A percentile compares a stretch with the other conserved stretches of the same genome.
Conservation (phyloP, 108 stramenopile species). For the Nannochloropsis salina region DNA sequence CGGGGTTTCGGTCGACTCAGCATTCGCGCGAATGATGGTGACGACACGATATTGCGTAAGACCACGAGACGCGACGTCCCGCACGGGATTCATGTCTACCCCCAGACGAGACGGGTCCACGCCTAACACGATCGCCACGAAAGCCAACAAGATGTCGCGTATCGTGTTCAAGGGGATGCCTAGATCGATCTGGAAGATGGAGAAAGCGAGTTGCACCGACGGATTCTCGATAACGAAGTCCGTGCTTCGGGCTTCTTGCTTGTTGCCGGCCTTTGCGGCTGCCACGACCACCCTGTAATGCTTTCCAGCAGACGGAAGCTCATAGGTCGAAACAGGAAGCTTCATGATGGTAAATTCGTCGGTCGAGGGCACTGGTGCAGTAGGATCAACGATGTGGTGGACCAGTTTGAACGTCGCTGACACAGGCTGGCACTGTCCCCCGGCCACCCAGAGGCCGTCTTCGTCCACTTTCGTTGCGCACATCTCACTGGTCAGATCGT, state of each 20-base stretch:
- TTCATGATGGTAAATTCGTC: background rate
- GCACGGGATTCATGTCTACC: too few relatives aligned
- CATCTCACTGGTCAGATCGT: slow-evolving; percentile 7
- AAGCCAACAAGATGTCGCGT: too few relatives aligned
- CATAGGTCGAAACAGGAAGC: background rate
- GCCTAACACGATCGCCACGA: too few relatives aligned
- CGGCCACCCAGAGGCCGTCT: background rate
- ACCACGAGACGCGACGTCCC: too few relatives aligned
- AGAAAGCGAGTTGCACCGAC: too few relatives aligned
- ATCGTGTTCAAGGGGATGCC: too few relatives aligned
- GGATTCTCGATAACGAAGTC: background rate
- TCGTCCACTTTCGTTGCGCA: slow-evolving; percentile 17
- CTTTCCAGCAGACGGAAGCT: background rate
- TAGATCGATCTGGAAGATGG: too few relatives aligned
- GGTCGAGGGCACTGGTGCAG: background rate
- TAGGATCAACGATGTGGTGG: background rate
- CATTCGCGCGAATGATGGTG: too few relatives aligned
- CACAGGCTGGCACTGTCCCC: background rate
- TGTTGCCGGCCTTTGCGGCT: background rate
- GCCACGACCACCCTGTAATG: background rate
- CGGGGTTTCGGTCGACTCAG: too few relatives aligned
- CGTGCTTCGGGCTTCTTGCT: background rate
- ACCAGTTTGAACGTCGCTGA: slow-evolving; percentile 6
- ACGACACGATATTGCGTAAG: too few relatives aligned
- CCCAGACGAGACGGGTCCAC: too few relatives aligned